Evolutionary conservation across 805 yeast species (phyloP).

Genomic region (Wickerhamomyces hampshirensis): DNA sequence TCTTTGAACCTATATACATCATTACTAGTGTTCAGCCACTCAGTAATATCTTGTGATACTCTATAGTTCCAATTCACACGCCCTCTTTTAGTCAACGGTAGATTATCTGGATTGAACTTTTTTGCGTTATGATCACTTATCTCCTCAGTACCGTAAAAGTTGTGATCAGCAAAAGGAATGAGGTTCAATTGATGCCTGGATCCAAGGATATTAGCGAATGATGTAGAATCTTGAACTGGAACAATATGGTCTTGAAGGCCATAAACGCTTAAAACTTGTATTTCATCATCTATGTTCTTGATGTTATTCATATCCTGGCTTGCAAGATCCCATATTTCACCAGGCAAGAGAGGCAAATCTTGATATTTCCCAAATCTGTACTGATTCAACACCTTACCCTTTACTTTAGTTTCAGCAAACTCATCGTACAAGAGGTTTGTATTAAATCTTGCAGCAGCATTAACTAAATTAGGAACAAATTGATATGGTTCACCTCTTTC

Average conservation of each 20-base stretch:
- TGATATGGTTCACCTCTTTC: slow-evolving; percentile 31
- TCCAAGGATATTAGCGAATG: slow-evolving; percentile 52
- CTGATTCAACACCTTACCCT: slow-evolving; percentile 36
- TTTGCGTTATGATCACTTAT: slow-evolving; percentile 31
- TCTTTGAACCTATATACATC: slow-evolving; percentile 50
- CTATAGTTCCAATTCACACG: slow-evolving; percentile 54
- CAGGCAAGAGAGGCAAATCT: slow-evolving; percentile 37
- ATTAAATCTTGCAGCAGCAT: slow-evolving; percentile 67
- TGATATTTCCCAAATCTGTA: slow-evolving; percentile 48
- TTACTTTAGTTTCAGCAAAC: slow-evolving; percentile 4
- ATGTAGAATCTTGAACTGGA: slow-evolving; percentile 57
- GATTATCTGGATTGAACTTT: slow-evolving; percentile 29
- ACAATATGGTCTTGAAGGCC: slow-evolving; percentile 67
- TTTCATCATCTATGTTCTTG: slow-evolving; percentile 36
- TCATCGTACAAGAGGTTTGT: slow-evolving; percentile 14
- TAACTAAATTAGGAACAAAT: slow-evolving; percentile 61
- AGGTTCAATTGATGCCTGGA: slow-evolving; percentile 52
- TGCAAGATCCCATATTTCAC: slow-evolving; percentile 49
- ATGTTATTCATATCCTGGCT: slow-evolving; percentile 41
- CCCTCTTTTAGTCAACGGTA: slow-evolving; percentile 42
- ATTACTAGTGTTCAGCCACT: slow-evolving; percentile 43
- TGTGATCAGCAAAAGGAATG: slow-evolving; percentile 74
- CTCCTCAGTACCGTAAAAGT: slow-evolving; percentile 52
- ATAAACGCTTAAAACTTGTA: slow-evolving; percentile 61
- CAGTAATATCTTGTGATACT: slow-evolving; percentile 45